These are phyloP conservation scores for Arabidopsis lyrata DNA, from an alignment of 441 rosid genomes.

Conservation along the genomic window DNA sequence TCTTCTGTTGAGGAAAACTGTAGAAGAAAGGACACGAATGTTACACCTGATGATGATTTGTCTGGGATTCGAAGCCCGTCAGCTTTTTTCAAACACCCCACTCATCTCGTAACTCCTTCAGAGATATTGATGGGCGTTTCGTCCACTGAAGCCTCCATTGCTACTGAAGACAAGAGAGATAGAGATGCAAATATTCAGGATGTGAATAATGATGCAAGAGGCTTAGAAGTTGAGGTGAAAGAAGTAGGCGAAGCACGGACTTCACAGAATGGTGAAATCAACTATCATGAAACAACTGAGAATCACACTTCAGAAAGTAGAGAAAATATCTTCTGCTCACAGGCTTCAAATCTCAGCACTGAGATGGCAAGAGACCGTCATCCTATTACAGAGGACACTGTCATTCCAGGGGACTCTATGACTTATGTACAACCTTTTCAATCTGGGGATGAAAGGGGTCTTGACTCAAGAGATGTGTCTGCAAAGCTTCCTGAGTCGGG, in stretches of 20 bases:
- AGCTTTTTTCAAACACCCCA: slow-evolving; percentile 70
- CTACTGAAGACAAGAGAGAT: slow-evolving; percentile 51
- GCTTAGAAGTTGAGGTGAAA: slow-evolving; percentile 66
- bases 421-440: slow-evolving; percentile 45
- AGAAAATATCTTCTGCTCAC: slow-evolving; percentile 69
- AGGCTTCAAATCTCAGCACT: slow-evolving; percentile 75
- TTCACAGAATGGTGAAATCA: slow-evolving; percentile 54
- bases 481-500: slow-evolving; percentile 58
- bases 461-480: slow-evolving; percentile 52
- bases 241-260: slow-evolving; percentile 63
- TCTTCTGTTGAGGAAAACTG: slow-evolving; percentile 53
- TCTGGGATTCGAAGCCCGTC: slow-evolving; percentile 55
- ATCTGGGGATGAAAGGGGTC: slow-evolving; percentile 52
- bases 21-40: slow-evolving; percentile 56
- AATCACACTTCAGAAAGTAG: slow-evolving; percentile 52
- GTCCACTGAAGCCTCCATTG: slow-evolving; percentile 62
- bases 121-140: slow-evolving; percentile 70
- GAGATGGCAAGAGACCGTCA: slow-evolving; percentile 62
- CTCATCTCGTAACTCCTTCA: slow-evolving; percentile 90
- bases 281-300: slow-evolving; percentile 50
- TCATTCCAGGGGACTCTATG: slow-evolving; percentile 49
- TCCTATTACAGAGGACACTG: slow-evolving; percentile 54
- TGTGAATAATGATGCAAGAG: slow-evolving; percentile 53
- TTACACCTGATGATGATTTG: slow-evolving; percentile 58
- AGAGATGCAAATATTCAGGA: slow-evolving; percentile 61